These are phyloP conservation scores for Chrysoporthe austroafricana DNA, from an alignment of 2,329 filamentous ascomycete genomes.

Conservation along the genomic window DNA sequence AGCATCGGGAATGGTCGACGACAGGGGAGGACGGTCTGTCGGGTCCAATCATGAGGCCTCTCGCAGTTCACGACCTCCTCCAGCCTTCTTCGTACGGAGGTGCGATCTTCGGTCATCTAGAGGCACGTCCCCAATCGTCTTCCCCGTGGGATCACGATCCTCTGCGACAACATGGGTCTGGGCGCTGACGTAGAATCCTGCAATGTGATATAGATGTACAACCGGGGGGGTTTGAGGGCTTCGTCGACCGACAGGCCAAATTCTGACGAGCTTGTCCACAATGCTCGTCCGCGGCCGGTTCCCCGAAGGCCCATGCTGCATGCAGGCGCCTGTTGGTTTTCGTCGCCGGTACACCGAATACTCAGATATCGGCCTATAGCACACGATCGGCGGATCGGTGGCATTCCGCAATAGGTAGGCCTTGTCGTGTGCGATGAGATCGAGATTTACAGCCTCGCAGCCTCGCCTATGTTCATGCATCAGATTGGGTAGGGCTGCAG, in stretches of 20 bases:
- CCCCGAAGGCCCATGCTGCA: background rate
- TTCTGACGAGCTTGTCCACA: background rate
- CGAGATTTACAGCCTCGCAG: slow-evolving; percentile 13
- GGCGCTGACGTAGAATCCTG: background rate
- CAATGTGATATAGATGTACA: background rate
- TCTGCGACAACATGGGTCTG: background rate
- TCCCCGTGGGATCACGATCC: background rate
- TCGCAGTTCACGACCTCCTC: background rate
- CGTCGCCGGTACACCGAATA: background rate
- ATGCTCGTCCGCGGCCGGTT: background rate
- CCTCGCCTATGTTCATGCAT: background rate
- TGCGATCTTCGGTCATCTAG: background rate
- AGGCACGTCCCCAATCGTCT: background rate
- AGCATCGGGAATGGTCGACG: slow-evolving; percentile 16
- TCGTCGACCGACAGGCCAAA: background rate
- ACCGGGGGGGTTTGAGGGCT: background rate
- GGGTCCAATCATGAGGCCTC: background rate
- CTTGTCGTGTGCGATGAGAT: background rate
- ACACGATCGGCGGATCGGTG: background rate
- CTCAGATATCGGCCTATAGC: background rate
- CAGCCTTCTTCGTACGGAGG: background rate
- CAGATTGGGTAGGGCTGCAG: background rate
- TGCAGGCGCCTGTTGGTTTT: background rate
- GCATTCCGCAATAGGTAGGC: background rate
- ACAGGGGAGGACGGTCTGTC: slow-evolving; percentile 13